These are phyloP conservation scores for Fonsecaea pedrosoi DNA, from an alignment of 2,329 filamentous ascomycete genomes.

Conservation along the genomic window DNA sequence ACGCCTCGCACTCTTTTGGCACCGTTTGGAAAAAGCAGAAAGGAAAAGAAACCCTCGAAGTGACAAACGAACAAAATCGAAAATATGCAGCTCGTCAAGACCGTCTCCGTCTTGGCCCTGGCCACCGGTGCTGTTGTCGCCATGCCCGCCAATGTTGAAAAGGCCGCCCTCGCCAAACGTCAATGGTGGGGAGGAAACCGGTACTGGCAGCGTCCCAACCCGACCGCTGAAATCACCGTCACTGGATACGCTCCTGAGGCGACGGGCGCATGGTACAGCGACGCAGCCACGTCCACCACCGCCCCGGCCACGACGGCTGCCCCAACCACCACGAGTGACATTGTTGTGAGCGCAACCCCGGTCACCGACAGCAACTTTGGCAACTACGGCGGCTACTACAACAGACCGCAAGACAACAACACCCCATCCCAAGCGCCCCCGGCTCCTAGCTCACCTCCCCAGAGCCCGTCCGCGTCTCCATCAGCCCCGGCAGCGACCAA, in stretches of 20 bases:
- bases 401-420: not conserved
- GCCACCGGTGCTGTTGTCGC: slow-evolving; percentile 42
- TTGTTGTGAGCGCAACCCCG: not conserved
- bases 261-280: slow-evolving; percentile 1
- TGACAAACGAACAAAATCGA: slow-evolving; percentile 10
- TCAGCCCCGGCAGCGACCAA: slow-evolving; percentile 3
- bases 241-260: slow-evolving; percentile 18
- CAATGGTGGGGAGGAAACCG: slow-evolving; percentile 26
- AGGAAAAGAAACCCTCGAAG: not conserved
- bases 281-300: slow-evolving; percentile 16
- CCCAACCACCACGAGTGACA: not conserved
- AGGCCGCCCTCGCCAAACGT: slow-evolving; percentile 22
- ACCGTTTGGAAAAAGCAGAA: not conserved
- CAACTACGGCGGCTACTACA: not conserved
- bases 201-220: slow-evolving; percentile 26
- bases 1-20: slow-evolving; percentile 3
- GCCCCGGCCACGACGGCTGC: slow-evolving; percentile 13
- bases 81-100: slow-evolving; percentile 37
- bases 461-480: slow-evolving; percentile 35
- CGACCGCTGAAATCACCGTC: slow-evolving; percentile 27
- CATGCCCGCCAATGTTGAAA: slow-evolving; percentile 37
- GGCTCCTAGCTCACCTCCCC: slow-evolving; percentile 56
- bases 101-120: slow-evolving; percentile 44
- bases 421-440: slow-evolving; percentile 50
- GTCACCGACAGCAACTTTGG: not conserved